Base-by-base conservation (phyloP, 495 filamentous ascomycete genomes). In the Penicillium longicatenatum region DNA sequence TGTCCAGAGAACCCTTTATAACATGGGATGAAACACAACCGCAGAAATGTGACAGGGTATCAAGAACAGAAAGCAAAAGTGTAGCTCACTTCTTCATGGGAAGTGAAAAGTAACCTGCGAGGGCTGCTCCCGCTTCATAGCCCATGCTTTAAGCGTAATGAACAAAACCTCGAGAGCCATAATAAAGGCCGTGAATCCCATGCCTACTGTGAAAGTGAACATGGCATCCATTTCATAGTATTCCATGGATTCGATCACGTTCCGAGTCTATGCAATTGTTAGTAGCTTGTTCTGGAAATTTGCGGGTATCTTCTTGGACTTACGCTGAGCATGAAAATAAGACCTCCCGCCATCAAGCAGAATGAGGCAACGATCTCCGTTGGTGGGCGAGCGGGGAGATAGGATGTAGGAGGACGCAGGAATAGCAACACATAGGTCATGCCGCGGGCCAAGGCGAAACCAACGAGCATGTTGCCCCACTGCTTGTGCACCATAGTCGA, bases 401-500 rank as follows among this genome's bases (percentile, higher is more conserved):
- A 85, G 2, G 91, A 93, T 20, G 81, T 86, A 6, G 93, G 91
- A n/a, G 91, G 92, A 65, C 86, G 85, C 42, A 96, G 68, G 71
- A 89, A 98, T 29, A 89, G 73, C 19, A 92, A 65, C 17, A 94
- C 73, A 68, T 97, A 98, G 20, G 91, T 96, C 59, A 89, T 74
- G 7, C 79, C 86, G 33, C 94, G 83, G 21, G 92, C 86, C 52
- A 94, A 73, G 2, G 92, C 86, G 56, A 89, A 92, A 10, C 87
- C 92, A 51, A 90, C 84, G 56, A 98, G 80, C 62, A 98, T 82
- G 60, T 84, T 86, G 44, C 93, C 94, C 94, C 93, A 98, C 69
- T 96, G 90, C 72, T 88, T 88, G 76, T 98, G 94, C 45, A 98
- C 82, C 90, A 92, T 96, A 57, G 88, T 90, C 16, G 91, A 93